These are phyloP conservation scores for Gossypium stocksii DNA, from an alignment of 345 rosid species.

Conservation along the genomic window DNA sequence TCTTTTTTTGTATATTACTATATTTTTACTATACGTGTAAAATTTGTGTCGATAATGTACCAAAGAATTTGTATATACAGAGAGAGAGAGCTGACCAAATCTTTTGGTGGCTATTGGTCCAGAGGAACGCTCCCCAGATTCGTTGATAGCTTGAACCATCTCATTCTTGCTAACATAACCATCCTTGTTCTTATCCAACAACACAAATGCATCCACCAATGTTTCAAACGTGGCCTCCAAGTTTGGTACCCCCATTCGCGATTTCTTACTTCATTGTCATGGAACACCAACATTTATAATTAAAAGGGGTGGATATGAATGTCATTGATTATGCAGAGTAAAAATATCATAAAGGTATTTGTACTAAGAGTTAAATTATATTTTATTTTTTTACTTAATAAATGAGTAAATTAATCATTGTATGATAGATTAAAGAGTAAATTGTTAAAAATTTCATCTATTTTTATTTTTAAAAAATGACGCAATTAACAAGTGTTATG, in stretches of 20 bases:
- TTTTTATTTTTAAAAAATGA: neutral
- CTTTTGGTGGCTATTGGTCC: slow-evolving; percentile 86
- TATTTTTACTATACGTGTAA: too few species aligned
- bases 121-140: slow-evolving; percentile 85
- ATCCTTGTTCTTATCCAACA: slow-evolving; percentile 85
- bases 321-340: too few species aligned
- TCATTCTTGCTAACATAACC: slow-evolving; percentile 83
- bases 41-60: too few species aligned
- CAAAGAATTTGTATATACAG: neutral
- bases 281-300: slow-evolving; percentile 28
- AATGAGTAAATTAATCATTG: too few species aligned
- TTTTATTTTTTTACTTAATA: too few species aligned
- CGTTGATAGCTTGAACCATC: slow-evolving; percentile 82
- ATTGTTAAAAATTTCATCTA: too few species aligned
- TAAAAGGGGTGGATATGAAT: neutral
- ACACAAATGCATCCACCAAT: slow-evolving; percentile 76
- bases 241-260: slow-evolving; percentile 62
- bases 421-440: too few species aligned
- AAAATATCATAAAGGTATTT: fast-evolving
- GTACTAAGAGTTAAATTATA: too few species aligned
- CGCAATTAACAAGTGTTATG: neutral
- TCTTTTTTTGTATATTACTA: too few species aligned
- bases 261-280: slow-evolving; percentile 48
- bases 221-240: slow-evolving; percentile 84
- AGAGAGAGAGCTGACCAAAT: slow-evolving; percentile 55